Evolutionary conservation across 2,329 filamentous ascomycete genomes (phyloP).

Genomic region (Orbilia javanica): DNA sequence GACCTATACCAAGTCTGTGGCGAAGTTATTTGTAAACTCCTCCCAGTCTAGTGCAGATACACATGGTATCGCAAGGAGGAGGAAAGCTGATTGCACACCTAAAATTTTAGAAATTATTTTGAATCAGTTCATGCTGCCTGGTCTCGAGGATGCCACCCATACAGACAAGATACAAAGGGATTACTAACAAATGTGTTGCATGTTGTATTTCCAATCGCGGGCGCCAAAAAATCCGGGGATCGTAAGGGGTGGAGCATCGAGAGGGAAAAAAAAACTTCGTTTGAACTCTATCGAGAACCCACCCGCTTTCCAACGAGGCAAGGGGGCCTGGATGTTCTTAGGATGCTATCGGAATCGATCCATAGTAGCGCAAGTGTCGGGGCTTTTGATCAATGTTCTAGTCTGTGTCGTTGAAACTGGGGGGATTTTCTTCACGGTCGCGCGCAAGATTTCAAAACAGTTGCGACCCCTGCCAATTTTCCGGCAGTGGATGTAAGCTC

Average conservation of each 20-base stretch:
- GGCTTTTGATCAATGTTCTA: not conserved
- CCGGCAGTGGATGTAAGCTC: not conserved
- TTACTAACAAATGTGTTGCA: constrained; percentile 9
- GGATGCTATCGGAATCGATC: not conserved
- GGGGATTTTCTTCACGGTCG: not conserved
- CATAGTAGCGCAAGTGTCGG: not conserved
- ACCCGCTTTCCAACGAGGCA: not conserved
- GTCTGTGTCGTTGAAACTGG: not conserved
- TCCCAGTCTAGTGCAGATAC: constrained; percentile 36
- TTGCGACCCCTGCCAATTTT: not conserved
- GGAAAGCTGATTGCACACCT: not conserved
- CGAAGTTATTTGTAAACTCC: constrained; percentile 48
- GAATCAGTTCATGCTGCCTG: not conserved
- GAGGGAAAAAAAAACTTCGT: not conserved
- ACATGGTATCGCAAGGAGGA: not conserved
- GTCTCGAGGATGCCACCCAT: too few relatives aligned
- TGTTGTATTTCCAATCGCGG: constrained; percentile 8
- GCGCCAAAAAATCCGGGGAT: not conserved
- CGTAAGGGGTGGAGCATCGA: too few relatives aligned
- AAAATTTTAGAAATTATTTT: not conserved
- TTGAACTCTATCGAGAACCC: not conserved
- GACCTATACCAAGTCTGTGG: constrained; percentile 37
- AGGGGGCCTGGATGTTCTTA: too few relatives aligned
- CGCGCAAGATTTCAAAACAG: not conserved
- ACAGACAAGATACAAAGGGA: too few relatives aligned